A percentile compares a stretch with the other conserved stretches of the same genome.
Evolutionary conservation across 306 rosid species (phyloP).

Genomic region (Rosa persica): DNA sequence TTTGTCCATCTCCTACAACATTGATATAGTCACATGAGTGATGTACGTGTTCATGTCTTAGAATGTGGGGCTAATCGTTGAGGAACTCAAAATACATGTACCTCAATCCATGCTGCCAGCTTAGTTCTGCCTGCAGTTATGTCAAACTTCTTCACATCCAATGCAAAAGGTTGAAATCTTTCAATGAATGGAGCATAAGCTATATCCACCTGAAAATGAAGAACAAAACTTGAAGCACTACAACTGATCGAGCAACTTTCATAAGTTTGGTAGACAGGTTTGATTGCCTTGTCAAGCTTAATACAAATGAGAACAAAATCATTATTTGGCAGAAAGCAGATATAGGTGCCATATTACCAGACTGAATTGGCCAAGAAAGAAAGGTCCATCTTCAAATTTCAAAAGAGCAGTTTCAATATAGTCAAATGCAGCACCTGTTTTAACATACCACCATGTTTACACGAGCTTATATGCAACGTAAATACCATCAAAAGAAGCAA

Average conservation of each 20-base stretch:
- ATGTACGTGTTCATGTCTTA: background rate
- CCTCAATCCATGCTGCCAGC: slow-evolving; percentile 70
- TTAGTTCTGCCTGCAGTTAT: slow-evolving; percentile 66
- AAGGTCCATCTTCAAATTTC: slow-evolving; percentile 69
- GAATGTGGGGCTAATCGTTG: background rate
- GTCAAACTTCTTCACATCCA: slow-evolving; percentile 61
- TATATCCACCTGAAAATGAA: slow-evolving; percentile 69
- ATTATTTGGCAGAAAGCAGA: background rate
- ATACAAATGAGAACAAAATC: background rate
- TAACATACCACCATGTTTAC: slow-evolving; percentile 10
- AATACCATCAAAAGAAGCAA: slow-evolving; percentile 21
- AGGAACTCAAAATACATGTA: slow-evolving; percentile 1
- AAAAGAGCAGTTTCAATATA: slow-evolving; percentile 64
- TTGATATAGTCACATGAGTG: background rate
- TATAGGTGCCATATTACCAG: slow-evolving; percentile 39
- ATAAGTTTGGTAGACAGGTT: background rate
- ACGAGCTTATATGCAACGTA: background rate
- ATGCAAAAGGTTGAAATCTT: slow-evolving; percentile 59
- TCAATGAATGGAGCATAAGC: slow-evolving; percentile 80
- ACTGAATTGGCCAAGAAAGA: slow-evolving; percentile 81
- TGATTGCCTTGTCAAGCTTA: background rate
- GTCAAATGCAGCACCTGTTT: slow-evolving; percentile 60
- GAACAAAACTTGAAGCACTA: background rate
- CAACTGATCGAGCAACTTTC: background rate
- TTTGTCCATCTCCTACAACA: slow-evolving; percentile 10